phyloP scores from a whole-genome alignment of 805 yeast species.

The Candida ovalis region DNA sequence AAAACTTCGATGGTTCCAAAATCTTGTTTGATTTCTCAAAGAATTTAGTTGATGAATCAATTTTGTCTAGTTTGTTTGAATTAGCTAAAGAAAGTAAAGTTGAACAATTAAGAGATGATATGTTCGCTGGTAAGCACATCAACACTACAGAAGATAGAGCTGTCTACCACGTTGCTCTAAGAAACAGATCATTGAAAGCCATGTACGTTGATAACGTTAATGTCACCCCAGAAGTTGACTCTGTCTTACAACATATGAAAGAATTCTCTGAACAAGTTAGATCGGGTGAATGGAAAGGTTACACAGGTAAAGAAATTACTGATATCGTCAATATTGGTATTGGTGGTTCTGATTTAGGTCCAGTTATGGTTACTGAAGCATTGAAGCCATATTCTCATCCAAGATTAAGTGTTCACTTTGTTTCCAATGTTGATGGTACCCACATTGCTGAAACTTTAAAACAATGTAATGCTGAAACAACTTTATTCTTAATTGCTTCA shows the following conservation, averaged over 20 bases:
- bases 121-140: constrained; percentile 92
- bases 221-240: constrained; percentile 88
- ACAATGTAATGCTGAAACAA: constrained; percentile 79
- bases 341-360: constrained; percentile 98
- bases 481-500: constrained; percentile 88
- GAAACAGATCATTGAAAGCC: constrained; percentile 83
- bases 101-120: constrained; percentile 79
- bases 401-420: constrained; percentile 80
- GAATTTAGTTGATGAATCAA: constrained; percentile 86
- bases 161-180: constrained; percentile 92
- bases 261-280: constrained; percentile 88
- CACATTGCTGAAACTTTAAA: constrained; percentile 90
- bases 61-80: constrained; percentile 59
- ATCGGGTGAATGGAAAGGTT: constrained; percentile 95
- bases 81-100: constrained; percentile 91
- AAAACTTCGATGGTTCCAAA: constrained; percentile 82
- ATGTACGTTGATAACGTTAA: constrained; percentile 88
- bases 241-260: constrained; percentile 92
- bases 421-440: constrained; percentile 98
- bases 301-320: constrained; percentile 90
- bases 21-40: constrained; percentile 94
- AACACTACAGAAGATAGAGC: constrained; percentile 96
- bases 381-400: constrained; percentile 82
- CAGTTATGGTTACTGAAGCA: constrained; percentile 99
- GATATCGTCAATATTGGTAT: constrained; percentile 97